Percentiles rank a stretch among this genome's conserved stretches.
Evolutionary conservation across 495 filamentous ascomycete species (phyloP).

Genomic region (Bacidia rubella): DNA sequence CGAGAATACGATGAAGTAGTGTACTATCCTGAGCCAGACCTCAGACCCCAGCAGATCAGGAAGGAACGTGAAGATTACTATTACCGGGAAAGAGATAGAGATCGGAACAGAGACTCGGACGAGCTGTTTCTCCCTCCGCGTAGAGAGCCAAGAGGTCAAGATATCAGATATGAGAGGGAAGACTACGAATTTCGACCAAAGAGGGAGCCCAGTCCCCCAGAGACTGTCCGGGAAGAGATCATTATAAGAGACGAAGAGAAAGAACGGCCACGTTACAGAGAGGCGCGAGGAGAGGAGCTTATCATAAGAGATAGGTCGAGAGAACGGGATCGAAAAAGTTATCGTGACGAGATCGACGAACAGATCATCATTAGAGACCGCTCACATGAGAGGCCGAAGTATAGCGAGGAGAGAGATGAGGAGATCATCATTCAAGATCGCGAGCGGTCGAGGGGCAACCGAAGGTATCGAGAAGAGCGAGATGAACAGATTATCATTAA

Average conservation of each 20-base stretch:
- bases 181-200: constrained; percentile 17
- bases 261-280: constrained; percentile 10
- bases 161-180: constrained; percentile 12
- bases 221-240: constrained; percentile 23
- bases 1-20: constrained; percentile 16
- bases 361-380: constrained; percentile 12
- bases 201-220: constrained; percentile 11
- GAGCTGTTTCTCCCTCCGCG: constrained; percentile 2
- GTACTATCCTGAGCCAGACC: constrained; percentile 14
- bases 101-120: constrained; percentile 7
- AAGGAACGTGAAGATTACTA: constrained; percentile 17
- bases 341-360: constrained; percentile 9
- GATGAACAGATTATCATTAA: constrained; percentile 13
- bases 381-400: constrained; percentile 8
- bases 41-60: constrained; percentile 14
- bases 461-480: constrained; percentile 10
- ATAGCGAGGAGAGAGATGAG: constrained; percentile 18
- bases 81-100: constrained; percentile 9
- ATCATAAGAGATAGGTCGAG: constrained; percentile 8
- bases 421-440: constrained; percentile 21
- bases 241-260: constrained; percentile 17
- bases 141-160: constrained; percentile 4
- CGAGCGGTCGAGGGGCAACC: constrained; percentile 6
- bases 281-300: constrained; percentile 4
- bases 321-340: constrained; percentile 13